Conservation (phyloP, 805 yeast species). For the Kuraishia hungarica region DNA sequence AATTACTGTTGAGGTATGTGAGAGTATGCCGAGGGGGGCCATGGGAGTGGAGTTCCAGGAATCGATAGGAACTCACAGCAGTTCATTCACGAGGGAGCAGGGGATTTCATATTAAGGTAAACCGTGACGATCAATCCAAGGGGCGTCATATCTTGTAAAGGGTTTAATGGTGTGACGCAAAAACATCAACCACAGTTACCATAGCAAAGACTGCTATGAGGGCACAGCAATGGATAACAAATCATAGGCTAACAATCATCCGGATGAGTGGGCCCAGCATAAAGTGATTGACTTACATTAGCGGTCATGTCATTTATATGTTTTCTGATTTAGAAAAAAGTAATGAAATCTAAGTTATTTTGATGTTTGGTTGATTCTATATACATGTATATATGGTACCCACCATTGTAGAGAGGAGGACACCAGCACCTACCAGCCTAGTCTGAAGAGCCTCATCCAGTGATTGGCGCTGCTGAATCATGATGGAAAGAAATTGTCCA, state of each 20-base stretch:
- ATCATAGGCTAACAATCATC: neutral
- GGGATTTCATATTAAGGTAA: too few relatives aligned
- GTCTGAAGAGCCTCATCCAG: too few relatives aligned
- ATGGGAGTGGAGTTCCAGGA: neutral
- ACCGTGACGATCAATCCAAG: too few relatives aligned
- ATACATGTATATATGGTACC: too few relatives aligned
- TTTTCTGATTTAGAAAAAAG: too few relatives aligned
- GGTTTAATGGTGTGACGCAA: neutral
- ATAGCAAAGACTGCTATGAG: neutral
- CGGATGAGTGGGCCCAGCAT: neutral
- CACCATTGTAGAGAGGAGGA: too few relatives aligned
- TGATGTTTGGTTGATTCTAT: neutral
- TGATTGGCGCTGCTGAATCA: too few relatives aligned
- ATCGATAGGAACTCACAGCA: neutral
- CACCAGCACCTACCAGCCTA: too few relatives aligned
- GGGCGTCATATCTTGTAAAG: neutral
- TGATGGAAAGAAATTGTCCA: too few relatives aligned
- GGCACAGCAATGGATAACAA: neutral
- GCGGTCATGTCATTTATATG: neutral
- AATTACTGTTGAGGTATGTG: too few relatives aligned
- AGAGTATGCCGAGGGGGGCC: neutral
- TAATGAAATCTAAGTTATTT: neutral
- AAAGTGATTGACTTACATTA: too few relatives aligned
- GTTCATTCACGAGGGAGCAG: too few relatives aligned
- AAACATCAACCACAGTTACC: neutral